A percentile compares a stretch with the other conserved stretches of the same genome.
Evolutionary conservation across 495 filamentous ascomycete species (phyloP).

Genomic region (Tuber melanosporum): DNA sequence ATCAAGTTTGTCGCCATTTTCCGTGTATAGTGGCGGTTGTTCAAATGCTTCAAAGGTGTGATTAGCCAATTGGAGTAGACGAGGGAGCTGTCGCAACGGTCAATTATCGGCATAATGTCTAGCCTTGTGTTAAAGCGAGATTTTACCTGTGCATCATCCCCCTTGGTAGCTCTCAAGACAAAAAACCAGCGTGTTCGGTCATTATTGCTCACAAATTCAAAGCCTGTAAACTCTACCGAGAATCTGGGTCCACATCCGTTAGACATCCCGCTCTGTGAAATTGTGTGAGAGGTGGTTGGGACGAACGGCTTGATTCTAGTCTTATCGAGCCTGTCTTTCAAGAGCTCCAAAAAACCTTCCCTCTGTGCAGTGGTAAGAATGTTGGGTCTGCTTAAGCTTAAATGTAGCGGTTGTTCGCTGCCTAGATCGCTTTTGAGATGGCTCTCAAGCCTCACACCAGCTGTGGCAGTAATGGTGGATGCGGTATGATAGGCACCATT

Average conservation of each 20-base stretch:
- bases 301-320: slow-evolving; percentile 44
- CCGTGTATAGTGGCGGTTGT: slow-evolving; percentile 66
- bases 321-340: slow-evolving; percentile 41
- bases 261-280: slow-evolving; percentile 6
- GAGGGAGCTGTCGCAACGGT: slow-evolving; percentile 51
- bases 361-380: slow-evolving; percentile 60
- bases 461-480: slow-evolving; percentile 23
- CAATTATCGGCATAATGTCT: not conserved
- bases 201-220: slow-evolving; percentile 66
- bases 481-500: slow-evolving; percentile 48
- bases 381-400: slow-evolving; percentile 76
- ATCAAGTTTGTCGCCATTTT: slow-evolving; percentile 44
- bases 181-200: slow-evolving; percentile 81
- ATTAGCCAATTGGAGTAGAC: slow-evolving; percentile 62
- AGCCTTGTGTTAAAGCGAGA: not conserved
- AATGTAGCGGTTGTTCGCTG: slow-evolving; percentile 73
- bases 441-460: slow-evolving; percentile 47
- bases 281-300: slow-evolving; percentile 15
- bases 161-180: slow-evolving; percentile 56
- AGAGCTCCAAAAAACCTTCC: slow-evolving; percentile 52
- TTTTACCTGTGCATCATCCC: slow-evolving; percentile 38
- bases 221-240: slow-evolving; percentile 51
- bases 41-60: slow-evolving; percentile 51
- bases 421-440: slow-evolving; percentile 70
- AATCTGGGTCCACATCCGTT: slow-evolving; percentile 21